Evolutionary conservation across 176 grass and related monocot genomes (phyloP).

Genomic region (Raddia distichophylla): DNA sequence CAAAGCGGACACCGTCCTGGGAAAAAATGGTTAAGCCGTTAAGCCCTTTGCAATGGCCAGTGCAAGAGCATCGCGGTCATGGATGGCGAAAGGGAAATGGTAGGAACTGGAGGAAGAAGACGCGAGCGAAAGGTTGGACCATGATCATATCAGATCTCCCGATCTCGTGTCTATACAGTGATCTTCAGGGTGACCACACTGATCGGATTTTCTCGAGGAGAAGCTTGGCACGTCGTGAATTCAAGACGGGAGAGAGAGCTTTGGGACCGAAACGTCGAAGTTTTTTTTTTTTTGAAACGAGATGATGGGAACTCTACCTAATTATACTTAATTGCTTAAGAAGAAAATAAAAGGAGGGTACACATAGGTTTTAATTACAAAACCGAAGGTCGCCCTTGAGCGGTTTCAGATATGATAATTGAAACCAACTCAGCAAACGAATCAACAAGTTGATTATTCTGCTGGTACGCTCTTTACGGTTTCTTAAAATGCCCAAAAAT

Average conservation of each 20-base stretch:
- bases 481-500: too few species aligned
- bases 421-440: too few species aligned
- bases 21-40: slow-evolving; percentile 1
- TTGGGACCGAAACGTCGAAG: neutral
- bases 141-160: neutral
- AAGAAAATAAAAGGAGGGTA: too few species aligned
- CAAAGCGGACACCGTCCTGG: neutral
- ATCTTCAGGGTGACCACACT: slow-evolving; percentile 12
- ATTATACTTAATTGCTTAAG: too few species aligned
- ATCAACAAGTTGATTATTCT: too few species aligned
- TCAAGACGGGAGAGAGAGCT: neutral
- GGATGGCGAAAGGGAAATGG: slow-evolving; percentile 18
- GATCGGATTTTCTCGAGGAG: slow-evolving; percentile 1
- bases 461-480: too few species aligned
- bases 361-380: too few species aligned
- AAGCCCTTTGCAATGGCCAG: neutral
- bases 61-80: neutral
- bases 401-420: too few species aligned
- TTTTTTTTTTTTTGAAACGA: too few species aligned
- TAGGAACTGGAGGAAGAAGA: neutral
- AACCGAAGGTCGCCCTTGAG: too few species aligned
- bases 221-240: neutral
- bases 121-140: slow-evolving; percentile 1
- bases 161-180: neutral
- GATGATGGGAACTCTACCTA: too few species aligned